Percentiles rank a stretch among this genome's conserved stretches.
Evolutionary conservation across 2,329 filamentous ascomycete genomes (phyloP).

Genomic region (Cordyceps cicadae): DNA sequence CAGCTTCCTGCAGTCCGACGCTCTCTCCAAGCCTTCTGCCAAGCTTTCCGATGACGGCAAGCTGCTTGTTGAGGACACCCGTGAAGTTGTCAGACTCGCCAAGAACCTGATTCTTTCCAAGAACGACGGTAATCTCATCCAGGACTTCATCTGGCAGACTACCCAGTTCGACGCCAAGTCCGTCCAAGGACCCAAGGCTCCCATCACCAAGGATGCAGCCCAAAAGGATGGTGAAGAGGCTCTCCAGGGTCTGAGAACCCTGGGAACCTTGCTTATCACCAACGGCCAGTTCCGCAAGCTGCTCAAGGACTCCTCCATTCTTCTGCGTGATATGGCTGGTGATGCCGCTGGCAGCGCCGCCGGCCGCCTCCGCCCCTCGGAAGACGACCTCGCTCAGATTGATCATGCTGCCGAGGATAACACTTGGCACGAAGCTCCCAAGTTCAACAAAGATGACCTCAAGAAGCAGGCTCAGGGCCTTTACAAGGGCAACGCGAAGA

Average conservation of each 20-base stretch:
- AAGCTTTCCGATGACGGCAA: constrained; percentile 79
- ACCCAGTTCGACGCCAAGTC: constrained; percentile 61
- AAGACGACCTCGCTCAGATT: constrained; percentile 68
- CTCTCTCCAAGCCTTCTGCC: constrained; percentile 60
- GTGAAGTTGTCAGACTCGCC: constrained; percentile 72
- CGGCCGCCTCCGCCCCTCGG: constrained; percentile 62
- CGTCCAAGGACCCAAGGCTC: constrained; percentile 53
- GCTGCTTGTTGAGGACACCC: constrained; percentile 67
- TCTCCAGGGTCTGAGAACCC: constrained; percentile 73
- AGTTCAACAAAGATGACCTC: constrained; percentile 61
- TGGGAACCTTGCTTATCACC: constrained; percentile 83
- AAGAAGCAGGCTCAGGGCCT: constrained; percentile 59
- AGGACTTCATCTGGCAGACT: constrained; percentile 96
- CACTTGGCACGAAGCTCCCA: constrained; percentile 82
- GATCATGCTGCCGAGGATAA: constrained; percentile 84
- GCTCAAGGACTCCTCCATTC: constrained; percentile 67
- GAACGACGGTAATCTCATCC: constrained; percentile 87
- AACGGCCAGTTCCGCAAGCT: constrained; percentile 90
- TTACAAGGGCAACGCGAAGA: constrained; percentile 45
- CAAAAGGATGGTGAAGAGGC: constrained; percentile 78
- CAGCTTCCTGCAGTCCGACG: constrained; percentile 67
- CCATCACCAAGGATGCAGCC: constrained; percentile 66
- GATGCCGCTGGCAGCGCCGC: constrained; percentile 80
- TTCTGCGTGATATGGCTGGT: constrained; percentile 83
- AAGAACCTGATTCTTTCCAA: constrained; percentile 83